Base-by-base conservation (phyloP, 2,329 filamentous ascomycete genomes). In the Xylariaceae sp. region DNA sequence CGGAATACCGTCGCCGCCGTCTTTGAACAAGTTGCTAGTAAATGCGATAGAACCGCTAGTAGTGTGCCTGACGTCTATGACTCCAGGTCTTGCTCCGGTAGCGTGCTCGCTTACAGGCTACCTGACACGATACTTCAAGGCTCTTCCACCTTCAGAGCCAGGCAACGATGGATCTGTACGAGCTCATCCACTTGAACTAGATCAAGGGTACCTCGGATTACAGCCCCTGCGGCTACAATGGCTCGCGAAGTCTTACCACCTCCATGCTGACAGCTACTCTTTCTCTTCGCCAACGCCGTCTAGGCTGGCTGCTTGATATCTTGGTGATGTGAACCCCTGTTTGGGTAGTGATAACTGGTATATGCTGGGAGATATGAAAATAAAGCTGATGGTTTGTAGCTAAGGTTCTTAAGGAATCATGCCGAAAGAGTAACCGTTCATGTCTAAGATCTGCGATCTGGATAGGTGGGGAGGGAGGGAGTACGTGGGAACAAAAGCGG, bases 121-220 rank as follows among this genome's bases (percentile, higher is more conserved):
- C 82, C 83, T 72, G 75, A 78, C 19, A 70, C 83, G 18, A n/a
- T 86, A 81, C 72, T 89, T 85, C 75, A 79, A 68, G 26, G 73
- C 70, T 7, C 76, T 89, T 6, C 75, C 84, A 89, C 67, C 79
- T 65, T 2, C 86, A 89, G 72, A 86, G 89, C 67, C 83, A 87
- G 73, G 83, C 82, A 2, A 86, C 81, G 10, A 89, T 86, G 14
- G 79, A 79, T 26, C 70, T 90, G 14, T 87, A 90, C 66, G 87
- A 90, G 76, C 76, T 79, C 62, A 88, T 86, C 7, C 87, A 89
- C 67, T 60, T 81, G 77, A 80, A n/a, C 72, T 79, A 67, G 77
- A 74, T 72, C 59, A 83, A 82, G 54, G 83, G 84, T 9, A 62
- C 60, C 37, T 32, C 48, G 0, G 60, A 62, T 54, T 60, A 57